phyloP scores from a whole-genome alignment of 2,329 filamentous ascomycete genomes.

The Aureobasidium pullulans region DNA sequence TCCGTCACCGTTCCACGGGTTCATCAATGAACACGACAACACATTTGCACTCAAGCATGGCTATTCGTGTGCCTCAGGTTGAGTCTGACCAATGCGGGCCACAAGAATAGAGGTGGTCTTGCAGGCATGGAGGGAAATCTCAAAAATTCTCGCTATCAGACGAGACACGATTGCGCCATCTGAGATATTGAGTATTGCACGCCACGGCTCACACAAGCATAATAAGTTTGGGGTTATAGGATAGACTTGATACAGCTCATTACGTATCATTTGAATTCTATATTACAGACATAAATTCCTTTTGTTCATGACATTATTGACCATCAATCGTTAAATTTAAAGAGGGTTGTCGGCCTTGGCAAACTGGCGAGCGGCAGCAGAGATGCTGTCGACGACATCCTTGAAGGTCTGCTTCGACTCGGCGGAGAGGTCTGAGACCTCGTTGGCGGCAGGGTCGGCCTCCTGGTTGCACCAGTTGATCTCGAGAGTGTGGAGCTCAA shows the following conservation, averaged over 20 bases:
- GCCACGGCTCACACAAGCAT: no score
- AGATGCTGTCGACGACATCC: constrained; percentile 35
- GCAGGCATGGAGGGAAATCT: no score
- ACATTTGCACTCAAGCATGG: no score
- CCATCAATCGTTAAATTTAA: background rate
- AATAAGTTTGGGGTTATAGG: no score
- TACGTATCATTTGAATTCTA: background rate
- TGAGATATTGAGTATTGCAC: no score
- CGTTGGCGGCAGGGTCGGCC: constrained; percentile 28
- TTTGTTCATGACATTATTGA: background rate
- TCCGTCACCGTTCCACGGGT: no score
- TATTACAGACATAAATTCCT: background rate
- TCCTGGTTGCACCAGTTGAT: constrained; percentile 37
- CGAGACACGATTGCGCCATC: no score
- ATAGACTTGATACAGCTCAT: background rate
- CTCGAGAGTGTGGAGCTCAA: constrained; percentile 36
- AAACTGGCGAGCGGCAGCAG: constrained; percentile 33
- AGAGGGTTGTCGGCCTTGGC: constrained; percentile 32
- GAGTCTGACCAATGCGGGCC: no score
- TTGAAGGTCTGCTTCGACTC: constrained; percentile 39
- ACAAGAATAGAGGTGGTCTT: no score
- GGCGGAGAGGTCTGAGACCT: constrained; percentile 27
- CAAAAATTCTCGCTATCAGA: no score
- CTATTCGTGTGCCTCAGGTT: no score
- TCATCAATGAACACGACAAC: no score